Evolutionary conservation across 2,329 filamentous ascomycete genomes (phyloP).

Genomic region (Alternaria atra): DNA sequence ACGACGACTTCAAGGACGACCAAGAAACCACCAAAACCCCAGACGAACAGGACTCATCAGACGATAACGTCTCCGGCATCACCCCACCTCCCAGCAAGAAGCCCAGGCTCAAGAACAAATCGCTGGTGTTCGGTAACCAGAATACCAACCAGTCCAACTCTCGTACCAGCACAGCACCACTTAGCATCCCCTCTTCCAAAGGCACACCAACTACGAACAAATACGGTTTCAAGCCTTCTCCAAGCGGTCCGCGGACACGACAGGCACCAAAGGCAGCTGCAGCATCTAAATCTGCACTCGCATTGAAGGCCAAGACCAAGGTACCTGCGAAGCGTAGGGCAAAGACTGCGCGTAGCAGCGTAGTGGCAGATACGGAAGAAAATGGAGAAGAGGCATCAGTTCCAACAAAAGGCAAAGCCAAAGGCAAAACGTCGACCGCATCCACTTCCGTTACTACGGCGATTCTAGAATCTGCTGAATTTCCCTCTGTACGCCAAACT

Average conservation of each 20-base stretch:
- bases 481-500: background rate
- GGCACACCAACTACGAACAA: background rate
- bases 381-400: background rate
- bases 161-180: background rate
- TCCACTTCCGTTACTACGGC: background rate
- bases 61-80: background rate
- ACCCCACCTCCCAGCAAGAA: background rate
- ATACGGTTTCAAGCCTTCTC: background rate
- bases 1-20: background rate
- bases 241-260: background rate
- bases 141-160: background rate
- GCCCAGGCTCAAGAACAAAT: background rate
- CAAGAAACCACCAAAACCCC: background rate
- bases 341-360: background rate
- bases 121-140: background rate
- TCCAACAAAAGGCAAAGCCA: background rate
- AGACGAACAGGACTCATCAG: background rate
- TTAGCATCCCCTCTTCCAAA: background rate
- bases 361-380: background rate
- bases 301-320: background rate
- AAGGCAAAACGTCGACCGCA: background rate
- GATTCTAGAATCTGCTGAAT: background rate
- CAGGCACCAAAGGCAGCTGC: background rate
- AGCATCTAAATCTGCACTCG: background rate
- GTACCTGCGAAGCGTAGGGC: background rate